Conservation (phyloP, 371 early-diverging fungal species). For the Sporodiniella umbellata region DNA sequence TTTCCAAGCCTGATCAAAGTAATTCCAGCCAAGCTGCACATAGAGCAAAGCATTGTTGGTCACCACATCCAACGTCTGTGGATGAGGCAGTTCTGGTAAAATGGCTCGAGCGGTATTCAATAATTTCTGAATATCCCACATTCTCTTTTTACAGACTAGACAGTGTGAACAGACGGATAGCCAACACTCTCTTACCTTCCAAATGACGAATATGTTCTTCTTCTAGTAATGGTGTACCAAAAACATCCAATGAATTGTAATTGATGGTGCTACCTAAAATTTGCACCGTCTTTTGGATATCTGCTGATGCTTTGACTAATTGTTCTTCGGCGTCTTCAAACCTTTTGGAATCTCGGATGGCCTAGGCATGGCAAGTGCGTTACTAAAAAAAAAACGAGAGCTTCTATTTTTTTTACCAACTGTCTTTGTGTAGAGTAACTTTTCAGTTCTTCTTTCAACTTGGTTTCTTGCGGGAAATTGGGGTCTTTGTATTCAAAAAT, state of each 20-base stretch:
- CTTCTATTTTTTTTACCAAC: no score
- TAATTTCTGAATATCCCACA: constrained; percentile 32
- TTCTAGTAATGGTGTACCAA: constrained; percentile 36
- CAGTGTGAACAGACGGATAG: not conserved
- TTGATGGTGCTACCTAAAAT: constrained; percentile 24
- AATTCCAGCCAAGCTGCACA: constrained; percentile 23
- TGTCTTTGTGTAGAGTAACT: constrained; percentile 27
- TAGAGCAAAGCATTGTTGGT: constrained; percentile 31
- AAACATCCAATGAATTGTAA: constrained; percentile 39
- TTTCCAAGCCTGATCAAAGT: constrained; percentile 39
- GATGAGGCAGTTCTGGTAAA: constrained; percentile 43
- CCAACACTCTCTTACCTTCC: constrained; percentile 19
- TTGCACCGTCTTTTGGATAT: constrained; percentile 18
- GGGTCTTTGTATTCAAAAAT: constrained; percentile 23
- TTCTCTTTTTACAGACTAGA: constrained; percentile 18
- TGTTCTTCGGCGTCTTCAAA: constrained; percentile 30
- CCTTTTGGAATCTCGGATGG: constrained; percentile 28
- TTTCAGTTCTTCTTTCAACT: constrained; percentile 24
- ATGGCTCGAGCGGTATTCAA: constrained; percentile 30
- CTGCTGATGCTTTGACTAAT: constrained; percentile 19
- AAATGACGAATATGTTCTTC: constrained; percentile 29
- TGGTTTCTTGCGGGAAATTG: constrained; percentile 25
- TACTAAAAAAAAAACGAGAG: not conserved
- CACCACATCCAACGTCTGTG: constrained; percentile 34
- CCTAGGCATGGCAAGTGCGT: constrained; percentile 16